These are phyloP conservation scores for Aspergillus hancockii DNA, from an alignment of 495 filamentous ascomycete genomes.

Conservation along the genomic window DNA sequence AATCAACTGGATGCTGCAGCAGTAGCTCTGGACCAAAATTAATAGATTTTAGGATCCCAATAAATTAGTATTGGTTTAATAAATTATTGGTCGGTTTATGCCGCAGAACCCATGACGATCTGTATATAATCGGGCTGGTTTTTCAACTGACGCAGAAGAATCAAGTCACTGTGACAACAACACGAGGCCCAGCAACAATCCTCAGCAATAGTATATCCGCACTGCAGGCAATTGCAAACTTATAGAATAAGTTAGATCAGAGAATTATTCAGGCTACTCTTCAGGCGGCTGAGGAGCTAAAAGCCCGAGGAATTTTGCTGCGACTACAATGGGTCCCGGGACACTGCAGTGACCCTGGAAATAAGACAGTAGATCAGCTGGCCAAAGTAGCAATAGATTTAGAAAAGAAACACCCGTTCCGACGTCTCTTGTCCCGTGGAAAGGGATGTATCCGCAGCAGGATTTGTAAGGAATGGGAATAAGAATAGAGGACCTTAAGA, in stretches of 20 bases:
- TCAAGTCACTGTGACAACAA: neutral
- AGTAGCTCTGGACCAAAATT: constrained; percentile 14
- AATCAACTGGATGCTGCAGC: constrained; percentile 16
- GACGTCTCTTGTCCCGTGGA: neutral
- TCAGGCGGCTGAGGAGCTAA: neutral
- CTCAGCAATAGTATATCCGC: neutral
- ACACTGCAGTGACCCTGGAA: neutral
- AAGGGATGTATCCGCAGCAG: neutral
- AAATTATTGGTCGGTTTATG: neutral
- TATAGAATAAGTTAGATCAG: neutral
- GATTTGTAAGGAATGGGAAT: constrained; percentile 1
- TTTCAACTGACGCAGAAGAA: neutral
- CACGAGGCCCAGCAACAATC: neutral
- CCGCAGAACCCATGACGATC: neutral
- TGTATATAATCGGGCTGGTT: neutral
- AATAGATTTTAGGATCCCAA: neutral
- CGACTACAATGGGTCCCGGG: neutral
- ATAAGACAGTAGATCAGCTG: neutral
- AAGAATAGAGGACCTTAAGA: constrained; percentile 6
- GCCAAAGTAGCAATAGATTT: neutral
- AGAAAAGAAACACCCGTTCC: neutral
- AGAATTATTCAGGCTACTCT: neutral
- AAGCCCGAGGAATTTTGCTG: neutral
- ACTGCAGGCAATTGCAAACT: neutral
- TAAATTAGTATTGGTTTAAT: neutral